These are phyloP conservation scores for Penicillium ucsense DNA, from an alignment of 495 filamentous ascomycete genomes.

Conservation along the genomic window DNA sequence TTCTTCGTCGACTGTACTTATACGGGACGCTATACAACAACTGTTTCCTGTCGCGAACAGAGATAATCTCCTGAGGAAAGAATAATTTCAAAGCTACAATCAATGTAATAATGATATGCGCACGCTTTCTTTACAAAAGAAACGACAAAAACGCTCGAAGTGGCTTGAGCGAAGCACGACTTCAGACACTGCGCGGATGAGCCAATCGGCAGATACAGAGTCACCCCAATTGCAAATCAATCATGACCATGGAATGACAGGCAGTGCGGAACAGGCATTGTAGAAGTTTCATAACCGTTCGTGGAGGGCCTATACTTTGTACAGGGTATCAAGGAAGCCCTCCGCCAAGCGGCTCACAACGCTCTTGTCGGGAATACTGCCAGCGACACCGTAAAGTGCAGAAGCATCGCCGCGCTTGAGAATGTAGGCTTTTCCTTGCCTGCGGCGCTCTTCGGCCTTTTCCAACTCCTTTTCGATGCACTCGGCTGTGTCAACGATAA, in stretches of 20 bases:
- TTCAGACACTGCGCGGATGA: too few species aligned
- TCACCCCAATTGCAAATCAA: too few species aligned
- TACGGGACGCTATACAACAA: slow-evolving; percentile 11
- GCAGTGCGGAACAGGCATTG: neutral
- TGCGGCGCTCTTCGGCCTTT: slow-evolving; percentile 65
- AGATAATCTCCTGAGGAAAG: neutral
- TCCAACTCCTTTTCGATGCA: slow-evolving; percentile 70
- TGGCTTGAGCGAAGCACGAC: too few species aligned
- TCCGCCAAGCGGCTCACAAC: slow-evolving; percentile 82
- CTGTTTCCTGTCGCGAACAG: neutral
- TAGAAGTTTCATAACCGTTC: neutral
- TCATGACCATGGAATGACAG: too few species aligned
- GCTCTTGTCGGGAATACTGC: slow-evolving; percentile 89
- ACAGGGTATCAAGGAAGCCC: slow-evolving; percentile 91
- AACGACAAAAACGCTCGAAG: neutral
- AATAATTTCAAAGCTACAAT: too few species aligned
- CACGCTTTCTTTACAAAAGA: neutral
- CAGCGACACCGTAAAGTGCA: slow-evolving; percentile 90
- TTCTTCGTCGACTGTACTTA: slow-evolving; percentile 24
- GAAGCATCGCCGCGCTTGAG: slow-evolving; percentile 58
- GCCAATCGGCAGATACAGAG: too few species aligned
- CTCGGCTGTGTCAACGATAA: slow-evolving; percentile 66
- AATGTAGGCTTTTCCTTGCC: slow-evolving; percentile 47
- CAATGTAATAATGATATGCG: slow-evolving; percentile 1
- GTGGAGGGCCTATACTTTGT: slow-evolving; percentile 62